phyloP scores from a whole-genome alignment of 176 grass and related monocot species.

The Oryza glaberrima region DNA sequence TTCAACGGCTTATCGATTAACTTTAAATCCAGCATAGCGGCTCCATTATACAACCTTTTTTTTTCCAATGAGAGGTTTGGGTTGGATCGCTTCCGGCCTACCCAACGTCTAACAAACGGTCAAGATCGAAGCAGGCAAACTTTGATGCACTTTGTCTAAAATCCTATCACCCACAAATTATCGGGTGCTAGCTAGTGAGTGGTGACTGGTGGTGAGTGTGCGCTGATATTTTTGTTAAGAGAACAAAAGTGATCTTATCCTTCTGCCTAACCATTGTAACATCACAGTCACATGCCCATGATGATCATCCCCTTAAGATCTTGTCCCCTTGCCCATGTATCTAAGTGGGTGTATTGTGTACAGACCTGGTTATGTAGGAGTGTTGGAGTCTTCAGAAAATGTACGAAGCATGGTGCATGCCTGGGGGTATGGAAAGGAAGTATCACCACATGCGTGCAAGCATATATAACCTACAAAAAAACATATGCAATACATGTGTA shows the following conservation, averaged over 20 bases:
- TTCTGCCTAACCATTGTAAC: conserved; percentile 34
- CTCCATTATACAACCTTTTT: conserved; percentile 14
- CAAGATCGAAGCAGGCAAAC: conserved; percentile 20
- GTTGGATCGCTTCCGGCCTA: neutral
- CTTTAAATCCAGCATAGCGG: conserved; percentile 22
- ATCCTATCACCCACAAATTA: conserved; percentile 38
- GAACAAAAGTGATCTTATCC: conserved; percentile 41
- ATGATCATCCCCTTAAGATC: conserved; percentile 28
- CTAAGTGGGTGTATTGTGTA: conserved; percentile 4
- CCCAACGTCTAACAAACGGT: conserved; percentile 12
- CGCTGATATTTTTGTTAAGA: conserved; percentile 23
- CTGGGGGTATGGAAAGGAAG: conserved; percentile 18
- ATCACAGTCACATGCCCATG: conserved; percentile 36
- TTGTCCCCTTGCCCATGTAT: conserved; percentile 33
- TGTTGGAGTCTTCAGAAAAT: neutral
- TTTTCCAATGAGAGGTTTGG: neutral
- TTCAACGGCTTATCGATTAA: conserved; percentile 35
- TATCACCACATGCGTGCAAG: conserved; percentile 21
- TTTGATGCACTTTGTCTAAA: conserved; percentile 10
- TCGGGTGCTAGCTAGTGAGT: neutral
- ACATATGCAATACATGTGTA: conserved; percentile 32
- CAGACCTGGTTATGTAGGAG: conserved; percentile 43
- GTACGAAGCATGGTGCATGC: conserved; percentile 7
- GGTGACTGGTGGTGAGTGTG: conserved; percentile 26
- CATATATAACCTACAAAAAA: conserved; percentile 46